Evolutionary conservation across 306 rosid species (phyloP), one percentile per base, ranked within the genome.

Genomic region (Vigna mungo): DNA sequence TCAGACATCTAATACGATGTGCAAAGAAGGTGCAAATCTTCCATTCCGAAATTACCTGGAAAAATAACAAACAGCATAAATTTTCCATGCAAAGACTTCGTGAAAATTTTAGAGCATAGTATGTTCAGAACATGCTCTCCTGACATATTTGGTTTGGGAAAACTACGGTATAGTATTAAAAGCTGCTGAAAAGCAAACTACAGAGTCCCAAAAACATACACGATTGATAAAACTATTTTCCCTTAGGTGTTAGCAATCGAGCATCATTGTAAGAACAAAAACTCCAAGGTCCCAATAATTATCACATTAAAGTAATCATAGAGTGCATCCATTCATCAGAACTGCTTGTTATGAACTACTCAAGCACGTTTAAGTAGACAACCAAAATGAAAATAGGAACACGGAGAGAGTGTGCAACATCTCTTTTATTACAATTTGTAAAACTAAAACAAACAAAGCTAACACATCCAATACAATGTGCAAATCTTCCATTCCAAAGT

Each of bases 31-130:
- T 46, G 78, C 52, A 58, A 48, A n/a, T 63, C 70, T 52, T 36
- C 78, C 84, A 56, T 83, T 76, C 79, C 58, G 16, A 79, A 78
- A 14, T 91, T 92, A 87, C 92, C 96, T 91, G 62, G 56, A 81
- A 81, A 46, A 78, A 71, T 46, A 68, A 2, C 27, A 52, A 77
- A 48, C 12, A 9, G 36, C 11, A 23, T 47, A 60, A 25, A 59
- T 14, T 17, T 13, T 14, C 66, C 41, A 59, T 14, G 41, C 41
- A 39, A 59, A 34, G 6, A 37, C 18, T 18, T 9, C 18, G 16
- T 30, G 44, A 34, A 18, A 80, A 14, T 5, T 32, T 44, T 5
- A 3, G 25, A 66, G 54, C 64, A 46, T 25, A 53, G 9, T 41
- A 21, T 4, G 56, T 25, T 15, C 46, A 58, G n/a, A 6, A 23